Percentiles rank a stretch among this genome's conserved stretches.
phyloP scores from a whole-genome alignment of 305 asterid species.

The Solanum hybrid region DNA sequence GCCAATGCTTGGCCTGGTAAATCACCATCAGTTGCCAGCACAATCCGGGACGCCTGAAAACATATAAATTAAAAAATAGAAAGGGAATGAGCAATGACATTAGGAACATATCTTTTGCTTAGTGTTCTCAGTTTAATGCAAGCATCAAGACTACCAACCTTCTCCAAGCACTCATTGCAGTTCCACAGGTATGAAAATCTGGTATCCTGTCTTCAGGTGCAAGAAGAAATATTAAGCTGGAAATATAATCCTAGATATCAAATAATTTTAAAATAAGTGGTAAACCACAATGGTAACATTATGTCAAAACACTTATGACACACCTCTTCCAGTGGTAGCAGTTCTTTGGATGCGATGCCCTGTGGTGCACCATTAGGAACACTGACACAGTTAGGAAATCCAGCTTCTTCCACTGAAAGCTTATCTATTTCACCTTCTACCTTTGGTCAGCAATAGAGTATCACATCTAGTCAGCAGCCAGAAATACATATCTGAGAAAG shows the following conservation, averaged over 20 bases:
- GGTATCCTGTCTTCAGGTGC: slow-evolving; percentile 34
- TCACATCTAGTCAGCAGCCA: neutral
- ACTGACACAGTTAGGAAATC: slow-evolving; percentile 58
- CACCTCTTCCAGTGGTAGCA: slow-evolving; percentile 56
- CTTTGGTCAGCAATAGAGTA: slow-evolving; percentile 24
- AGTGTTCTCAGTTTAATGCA: neutral
- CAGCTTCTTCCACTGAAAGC: slow-evolving; percentile 80
- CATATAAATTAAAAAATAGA: neutral
- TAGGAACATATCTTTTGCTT: neutral
- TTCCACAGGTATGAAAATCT: slow-evolving; percentile 59
- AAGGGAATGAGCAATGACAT: neutral
- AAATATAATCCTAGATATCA: neutral
- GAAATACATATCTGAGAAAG: neutral
- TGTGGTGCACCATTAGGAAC: slow-evolving; percentile 85
- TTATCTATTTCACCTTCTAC: slow-evolving; percentile 88
- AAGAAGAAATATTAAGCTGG: neutral
- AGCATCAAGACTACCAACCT: slow-evolving; percentile 26
- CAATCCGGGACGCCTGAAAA: slow-evolving; percentile 47
- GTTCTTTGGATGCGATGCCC: slow-evolving; percentile 27
- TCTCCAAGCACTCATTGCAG: slow-evolving; percentile 55
- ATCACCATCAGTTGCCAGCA: slow-evolving; percentile 73
- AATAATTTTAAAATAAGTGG: neutral
- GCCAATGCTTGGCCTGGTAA: slow-evolving; percentile 65
- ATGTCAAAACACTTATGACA: neutral
- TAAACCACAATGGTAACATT: neutral